phyloP scores from a whole-genome alignment of 768 basidiomycete genomes.

The Chalciporus chontae region DNA sequence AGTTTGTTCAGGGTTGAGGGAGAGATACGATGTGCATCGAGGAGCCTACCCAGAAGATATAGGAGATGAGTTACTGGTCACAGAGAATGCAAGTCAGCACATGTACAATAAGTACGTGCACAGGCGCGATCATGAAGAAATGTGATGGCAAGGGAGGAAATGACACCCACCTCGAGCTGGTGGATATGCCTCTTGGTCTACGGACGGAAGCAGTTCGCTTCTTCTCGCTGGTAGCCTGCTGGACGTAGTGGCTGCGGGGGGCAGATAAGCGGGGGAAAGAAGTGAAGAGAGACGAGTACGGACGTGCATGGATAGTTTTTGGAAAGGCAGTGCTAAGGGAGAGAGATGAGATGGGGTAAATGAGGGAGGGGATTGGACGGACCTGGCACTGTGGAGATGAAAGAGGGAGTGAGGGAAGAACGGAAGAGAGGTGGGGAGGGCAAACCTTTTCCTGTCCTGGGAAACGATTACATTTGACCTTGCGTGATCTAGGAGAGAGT shows the following conservation, averaged over 20 bases:
- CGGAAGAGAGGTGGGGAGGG: slow-evolving; percentile 14
- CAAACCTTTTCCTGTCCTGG: slow-evolving; percentile 80
- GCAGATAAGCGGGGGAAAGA: slow-evolving; percentile 17
- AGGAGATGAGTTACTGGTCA: slow-evolving; percentile 24
- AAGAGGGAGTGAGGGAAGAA: slow-evolving; percentile 11
- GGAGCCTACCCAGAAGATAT: slow-evolving; percentile 40
- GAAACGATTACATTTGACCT: slow-evolving; percentile 84
- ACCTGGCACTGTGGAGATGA: slow-evolving; percentile 61
- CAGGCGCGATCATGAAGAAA: slow-evolving; percentile 1
- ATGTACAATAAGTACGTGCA: slow-evolving; percentile 25
- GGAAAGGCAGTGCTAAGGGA: slow-evolving; percentile 69
- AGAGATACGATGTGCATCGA: slow-evolving; percentile 23
- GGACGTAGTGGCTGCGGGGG: slow-evolving; percentile 62
- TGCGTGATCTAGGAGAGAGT: slow-evolving; percentile 55
- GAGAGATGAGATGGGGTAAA: slow-evolving; percentile 8
- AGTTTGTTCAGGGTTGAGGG: slow-evolving; percentile 27
- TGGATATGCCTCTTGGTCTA: slow-evolving; percentile 63
- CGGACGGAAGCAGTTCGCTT: slow-evolving; percentile 61
- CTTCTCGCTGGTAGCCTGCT: slow-evolving; percentile 83
- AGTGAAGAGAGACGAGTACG: slow-evolving; percentile 32
- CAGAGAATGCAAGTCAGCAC: slow-evolving; percentile 21
- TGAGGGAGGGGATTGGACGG: slow-evolving; percentile 21
- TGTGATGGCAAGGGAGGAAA: not conserved
- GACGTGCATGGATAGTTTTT: slow-evolving; percentile 94
- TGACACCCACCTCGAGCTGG: slow-evolving; percentile 42